These are phyloP conservation scores for Exophiala phaeomuriformis DNA, from an alignment of 2,329 filamentous ascomycete species.

Conservation along the genomic window DNA sequence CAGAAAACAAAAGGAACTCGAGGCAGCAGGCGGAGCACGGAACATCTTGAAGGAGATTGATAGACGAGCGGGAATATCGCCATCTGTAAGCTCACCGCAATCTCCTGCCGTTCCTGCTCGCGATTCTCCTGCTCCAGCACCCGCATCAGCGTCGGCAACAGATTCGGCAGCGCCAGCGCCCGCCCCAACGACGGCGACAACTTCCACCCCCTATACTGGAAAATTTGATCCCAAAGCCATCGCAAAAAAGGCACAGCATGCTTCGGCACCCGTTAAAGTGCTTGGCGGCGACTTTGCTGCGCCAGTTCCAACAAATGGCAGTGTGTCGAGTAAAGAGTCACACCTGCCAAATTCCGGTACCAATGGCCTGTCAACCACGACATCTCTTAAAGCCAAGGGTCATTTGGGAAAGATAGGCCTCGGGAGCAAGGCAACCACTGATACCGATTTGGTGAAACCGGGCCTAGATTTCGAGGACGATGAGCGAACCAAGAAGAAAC, in stretches of 20 bases:
- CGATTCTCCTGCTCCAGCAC: conserved; percentile 42
- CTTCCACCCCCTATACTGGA: conserved; percentile 56
- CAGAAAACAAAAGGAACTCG: conserved; percentile 61
- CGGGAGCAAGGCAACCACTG: conserved; percentile 56
- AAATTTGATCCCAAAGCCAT: conserved; percentile 86
- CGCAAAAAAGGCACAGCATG: conserved; percentile 64
- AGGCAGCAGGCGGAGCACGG: conserved; percentile 55
- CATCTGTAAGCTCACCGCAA: conserved; percentile 46
- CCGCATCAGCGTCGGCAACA: conserved; percentile 38
- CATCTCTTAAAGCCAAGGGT: conserved; percentile 55
- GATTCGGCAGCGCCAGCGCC: conserved; percentile 42
- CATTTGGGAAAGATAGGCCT: conserved; percentile 83
- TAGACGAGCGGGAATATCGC: conserved; percentile 55
- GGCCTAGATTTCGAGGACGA: conserved; percentile 84
- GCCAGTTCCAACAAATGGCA: conserved; percentile 38
- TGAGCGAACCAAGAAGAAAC: conserved; percentile 74
- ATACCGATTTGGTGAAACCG: conserved; percentile 64
- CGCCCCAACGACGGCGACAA: conserved; percentile 37
- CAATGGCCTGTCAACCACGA: conserved; percentile 29
- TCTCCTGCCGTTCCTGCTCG: conserved; percentile 41
- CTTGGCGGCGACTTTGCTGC: conserved; percentile 51
- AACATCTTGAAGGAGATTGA: conserved; percentile 68
- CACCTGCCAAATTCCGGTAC: conserved; percentile 35
- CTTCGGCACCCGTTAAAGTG: conserved; percentile 42
- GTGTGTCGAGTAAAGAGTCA: conserved; percentile 37